These are phyloP conservation scores for Didymella keratinophila DNA, from an alignment of 2,329 filamentous ascomycete genomes.

Conservation along the genomic window DNA sequence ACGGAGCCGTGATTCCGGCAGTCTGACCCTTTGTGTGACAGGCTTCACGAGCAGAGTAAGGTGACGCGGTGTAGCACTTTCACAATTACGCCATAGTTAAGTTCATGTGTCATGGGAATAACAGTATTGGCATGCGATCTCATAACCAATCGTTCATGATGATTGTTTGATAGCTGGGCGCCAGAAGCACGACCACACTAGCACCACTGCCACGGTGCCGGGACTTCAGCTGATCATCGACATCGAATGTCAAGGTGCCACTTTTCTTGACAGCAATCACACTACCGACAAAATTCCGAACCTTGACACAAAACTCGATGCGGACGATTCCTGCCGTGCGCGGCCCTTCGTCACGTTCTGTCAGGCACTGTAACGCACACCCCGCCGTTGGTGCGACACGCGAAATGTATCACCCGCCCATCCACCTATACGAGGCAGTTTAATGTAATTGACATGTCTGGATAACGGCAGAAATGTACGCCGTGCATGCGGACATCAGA, in stretches of 20 bases:
- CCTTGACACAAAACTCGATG: background rate
- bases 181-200: background rate
- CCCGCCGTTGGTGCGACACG: conserved; percentile 19
- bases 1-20: conserved; percentile 17
- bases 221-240: conserved; percentile 6
- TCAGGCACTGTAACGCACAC: conserved; percentile 16
- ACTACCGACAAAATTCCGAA: background rate
- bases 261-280: conserved; percentile 1
- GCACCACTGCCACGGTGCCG: conserved; percentile 8
- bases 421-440: conserved; percentile 11
- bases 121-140: conserved; percentile 4
- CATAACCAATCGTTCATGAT: background rate
- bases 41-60: conserved; percentile 14
- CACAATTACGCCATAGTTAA: conserved; percentile 1
- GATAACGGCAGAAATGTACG: conserved; percentile 4
- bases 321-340: background rate
- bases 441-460: conserved; percentile 2
- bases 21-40: conserved; percentile 22
- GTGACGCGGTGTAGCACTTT: conserved; percentile 23
- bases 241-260: background rate
- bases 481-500: conserved; percentile 1
- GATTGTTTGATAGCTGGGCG: conserved; percentile 1
- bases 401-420: conserved; percentile 17
- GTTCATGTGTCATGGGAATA: conserved; percentile 4
- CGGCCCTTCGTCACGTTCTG: conserved; percentile 20